phyloP scores from a whole-genome alignment of 179 eudicot species.

The Camellia oleifera region DNA sequence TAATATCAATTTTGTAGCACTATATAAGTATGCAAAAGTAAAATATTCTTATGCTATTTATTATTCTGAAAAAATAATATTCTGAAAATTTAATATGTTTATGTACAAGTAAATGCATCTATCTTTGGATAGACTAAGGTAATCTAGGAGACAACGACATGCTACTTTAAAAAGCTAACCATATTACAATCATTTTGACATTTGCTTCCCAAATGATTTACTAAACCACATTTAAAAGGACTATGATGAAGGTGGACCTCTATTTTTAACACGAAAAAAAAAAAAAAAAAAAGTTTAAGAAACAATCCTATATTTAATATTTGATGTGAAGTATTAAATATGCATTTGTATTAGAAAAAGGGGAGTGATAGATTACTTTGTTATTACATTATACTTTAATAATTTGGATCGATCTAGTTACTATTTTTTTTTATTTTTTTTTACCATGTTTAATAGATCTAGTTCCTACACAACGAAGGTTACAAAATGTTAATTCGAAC shows the following conservation, averaged over 20 bases:
- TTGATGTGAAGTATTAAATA: constrained; percentile 12
- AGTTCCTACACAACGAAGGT: background rate
- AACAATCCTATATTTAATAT: constrained; percentile 8
- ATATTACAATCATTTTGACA: constrained; percentile 10
- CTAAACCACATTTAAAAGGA: background rate
- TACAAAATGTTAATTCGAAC: background rate
- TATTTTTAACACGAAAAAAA: background rate
- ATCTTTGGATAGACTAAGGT: background rate
- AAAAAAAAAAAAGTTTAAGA: background rate
- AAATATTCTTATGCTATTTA: background rate
- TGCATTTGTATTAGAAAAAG: background rate
- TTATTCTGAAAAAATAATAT: background rate
- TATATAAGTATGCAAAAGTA: constrained; percentile 6
- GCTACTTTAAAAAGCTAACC: background rate
- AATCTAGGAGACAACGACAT: background rate
- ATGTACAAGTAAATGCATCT: background rate
- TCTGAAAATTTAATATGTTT: background rate
- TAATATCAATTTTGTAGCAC: background rate
- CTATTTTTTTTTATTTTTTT: background rate
- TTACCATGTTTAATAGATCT: constrained; percentile 2
- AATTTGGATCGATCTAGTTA: background rate
- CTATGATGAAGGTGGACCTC: background rate
- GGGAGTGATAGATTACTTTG: background rate
- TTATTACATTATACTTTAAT: background rate
- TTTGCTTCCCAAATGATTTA: constrained; percentile 1